These are phyloP conservation scores for Mortierella sp. DNA, from an alignment of 371 early-diverging fungal genomes.

Conservation along the genomic window DNA sequence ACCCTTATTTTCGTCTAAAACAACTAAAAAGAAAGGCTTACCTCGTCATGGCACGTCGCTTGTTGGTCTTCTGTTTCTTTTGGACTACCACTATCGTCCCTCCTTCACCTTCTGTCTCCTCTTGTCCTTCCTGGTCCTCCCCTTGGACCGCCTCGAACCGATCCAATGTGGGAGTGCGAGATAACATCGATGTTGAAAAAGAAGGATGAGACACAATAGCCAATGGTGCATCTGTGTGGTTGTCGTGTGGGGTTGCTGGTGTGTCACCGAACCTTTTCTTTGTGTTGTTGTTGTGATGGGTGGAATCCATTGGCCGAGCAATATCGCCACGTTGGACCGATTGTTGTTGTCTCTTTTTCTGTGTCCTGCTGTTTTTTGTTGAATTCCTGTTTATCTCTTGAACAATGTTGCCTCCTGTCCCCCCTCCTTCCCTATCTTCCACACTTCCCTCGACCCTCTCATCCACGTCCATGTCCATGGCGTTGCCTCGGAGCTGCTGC, in stretches of 20 bases:
- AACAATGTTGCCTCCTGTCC: neutral
- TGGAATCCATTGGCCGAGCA: neutral
- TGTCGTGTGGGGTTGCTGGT: neutral
- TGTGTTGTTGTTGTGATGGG: neutral
- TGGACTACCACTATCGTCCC: neutral
- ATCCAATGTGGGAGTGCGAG: constrained; percentile 3
- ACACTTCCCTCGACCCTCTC: neutral
- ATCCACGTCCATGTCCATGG: neutral
- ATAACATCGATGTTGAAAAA: neutral
- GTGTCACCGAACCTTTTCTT: constrained; percentile 1
- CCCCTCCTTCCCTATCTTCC: neutral
- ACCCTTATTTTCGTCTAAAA: neutral
- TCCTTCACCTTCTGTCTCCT: neutral
- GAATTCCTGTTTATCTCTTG: neutral
- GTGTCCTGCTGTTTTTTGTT: neutral
- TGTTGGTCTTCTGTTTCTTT: constrained; percentile 6
- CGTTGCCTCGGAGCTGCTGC: neutral
- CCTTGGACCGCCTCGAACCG: neutral
- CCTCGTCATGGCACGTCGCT: constrained; percentile 5
- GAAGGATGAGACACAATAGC: neutral
- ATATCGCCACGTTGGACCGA: constrained; percentile 10
- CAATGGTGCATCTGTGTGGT: neutral
- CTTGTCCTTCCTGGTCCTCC: neutral
- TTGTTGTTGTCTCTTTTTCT: neutral
- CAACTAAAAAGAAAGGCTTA: neutral